Evolutionary conservation across 805 yeast genomes (phyloP), one percentile per base, ranked within the genome.

Genomic region (Cyberlindnera americana): DNA sequence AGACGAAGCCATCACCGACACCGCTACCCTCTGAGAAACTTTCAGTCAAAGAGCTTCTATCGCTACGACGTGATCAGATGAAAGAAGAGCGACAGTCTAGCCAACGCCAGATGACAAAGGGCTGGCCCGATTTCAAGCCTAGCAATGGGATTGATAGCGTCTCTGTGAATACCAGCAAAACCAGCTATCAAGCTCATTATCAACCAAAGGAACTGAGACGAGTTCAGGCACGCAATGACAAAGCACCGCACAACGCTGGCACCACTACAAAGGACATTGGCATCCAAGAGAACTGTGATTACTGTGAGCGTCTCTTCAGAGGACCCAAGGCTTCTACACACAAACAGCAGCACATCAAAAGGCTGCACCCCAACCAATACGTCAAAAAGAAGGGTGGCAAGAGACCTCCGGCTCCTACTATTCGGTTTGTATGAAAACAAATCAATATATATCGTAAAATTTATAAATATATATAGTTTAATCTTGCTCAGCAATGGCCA

Each of bases 401-500:
- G 8, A n/a, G 19, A 18, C 11, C 23, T 11, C n/a, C 32, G 18
- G 13, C 6, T 8, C 10, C 14, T 3, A 16, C 6, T 5, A 19
- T 17, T 13, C 26, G 17, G 25, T 26, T 14, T 34, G 37, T 28
- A 17, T n/a, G n/a, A n/a, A n/a, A n/a, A n/a, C n/a, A n/a, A n/a
- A n/a, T n/a, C n/a, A n/a, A n/a, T n/a, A n/a, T n/a, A n/a, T n/a
- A n/a, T n/a, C n/a, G n/a, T n/a, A n/a, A n/a, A n/a, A n/a, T n/a
- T n/a, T n/a, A n/a, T n/a, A n/a, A n/a, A n/a, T 6, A n/a, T 37
- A 22, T 23, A 19, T 14, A 26, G 5, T 29, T 38, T 70, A 90
- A 69, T 93, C 99, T 69, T 87, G 91, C 69, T 93, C 99, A 37
- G 99, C 98, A 61, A 93, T 89, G 18, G 96, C 77, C 23, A 89